phyloP scores from a whole-genome alignment of 805 yeast species.

The Teunomyces atbi region DNA sequence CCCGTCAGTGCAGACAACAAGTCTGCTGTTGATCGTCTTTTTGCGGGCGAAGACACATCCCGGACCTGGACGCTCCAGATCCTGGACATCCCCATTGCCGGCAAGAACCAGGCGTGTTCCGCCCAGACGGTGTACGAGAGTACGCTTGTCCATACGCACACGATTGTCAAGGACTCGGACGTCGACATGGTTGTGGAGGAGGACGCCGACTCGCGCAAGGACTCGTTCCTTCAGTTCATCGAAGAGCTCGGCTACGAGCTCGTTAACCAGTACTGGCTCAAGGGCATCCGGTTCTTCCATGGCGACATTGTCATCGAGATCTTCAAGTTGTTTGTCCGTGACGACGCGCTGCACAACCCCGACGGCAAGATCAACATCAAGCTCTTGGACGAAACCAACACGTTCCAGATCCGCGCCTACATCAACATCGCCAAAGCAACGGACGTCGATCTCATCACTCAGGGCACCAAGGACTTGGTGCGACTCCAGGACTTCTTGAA shows the following conservation, averaged over 20 bases:
- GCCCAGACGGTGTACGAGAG: constrained; percentile 64
- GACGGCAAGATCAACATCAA: constrained; percentile 29
- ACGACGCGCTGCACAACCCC: constrained; percentile 18
- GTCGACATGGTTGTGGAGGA: neutral
- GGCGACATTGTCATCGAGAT: constrained; percentile 62
- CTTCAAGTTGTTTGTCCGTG: constrained; percentile 44
- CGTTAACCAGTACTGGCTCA: constrained; percentile 58
- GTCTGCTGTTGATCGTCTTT: constrained; percentile 29
- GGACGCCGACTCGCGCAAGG: constrained; percentile 15
- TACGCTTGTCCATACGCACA: constrained; percentile 50
- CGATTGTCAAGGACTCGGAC: constrained; percentile 20
- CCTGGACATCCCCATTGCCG: constrained; percentile 75
- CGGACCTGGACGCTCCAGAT: constrained; percentile 61
- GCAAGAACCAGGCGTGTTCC: constrained; percentile 59
- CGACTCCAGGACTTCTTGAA: constrained; percentile 61
- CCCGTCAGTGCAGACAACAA: constrained; percentile 22
- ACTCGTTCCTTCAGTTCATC: constrained; percentile 44
- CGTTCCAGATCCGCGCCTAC: constrained; percentile 60
- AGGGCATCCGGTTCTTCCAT: constrained; percentile 62
- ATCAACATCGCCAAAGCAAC: constrained; percentile 71
- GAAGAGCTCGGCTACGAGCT: constrained; percentile 70
- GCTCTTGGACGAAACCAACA: constrained; percentile 51
- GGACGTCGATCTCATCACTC: constrained; percentile 68
- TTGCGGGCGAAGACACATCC: constrained; percentile 19
- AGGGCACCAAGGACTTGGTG: constrained; percentile 62